These are phyloP conservation scores for Amanita exitialis DNA, from an alignment of 768 basidiomycete genomes.

Conservation along the genomic window DNA sequence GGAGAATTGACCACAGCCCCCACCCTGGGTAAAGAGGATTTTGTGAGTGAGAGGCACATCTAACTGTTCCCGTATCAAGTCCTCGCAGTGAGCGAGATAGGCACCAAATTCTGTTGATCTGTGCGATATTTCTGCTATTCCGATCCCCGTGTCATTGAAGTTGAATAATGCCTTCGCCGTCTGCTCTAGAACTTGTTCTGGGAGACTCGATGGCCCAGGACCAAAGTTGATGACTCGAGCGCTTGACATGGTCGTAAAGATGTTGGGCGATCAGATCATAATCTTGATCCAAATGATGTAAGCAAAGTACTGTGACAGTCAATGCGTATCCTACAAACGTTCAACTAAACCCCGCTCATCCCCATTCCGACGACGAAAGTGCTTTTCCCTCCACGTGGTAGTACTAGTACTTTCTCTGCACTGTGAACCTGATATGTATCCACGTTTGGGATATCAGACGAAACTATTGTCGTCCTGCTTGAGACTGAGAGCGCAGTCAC, in stretches of 20 bases:
- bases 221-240: conserved; percentile 79
- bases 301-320: no score
- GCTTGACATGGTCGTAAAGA: conserved; percentile 26
- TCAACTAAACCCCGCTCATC: no score
- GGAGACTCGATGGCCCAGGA: conserved; percentile 89
- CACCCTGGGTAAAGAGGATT: conserved; percentile 91
- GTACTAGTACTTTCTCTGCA: conserved; percentile 69
- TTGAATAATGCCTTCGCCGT: conserved; percentile 83
- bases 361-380: conserved; percentile 80
- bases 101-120: conserved; percentile 82
- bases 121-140: conserved; percentile 93
- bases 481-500: conserved; percentile 50
- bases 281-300: no score
- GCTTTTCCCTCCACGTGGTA: conserved; percentile 74
- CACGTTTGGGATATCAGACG: conserved; percentile 47
- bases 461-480: conserved; percentile 46
- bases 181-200: conserved; percentile 75
- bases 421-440: conserved; percentile 84
- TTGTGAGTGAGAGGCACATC: conserved; percentile 74
- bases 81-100: conserved; percentile 53
- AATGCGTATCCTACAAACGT: no score
- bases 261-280: no score
- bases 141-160: conserved; percentile 86
- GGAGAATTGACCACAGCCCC: conserved; percentile 87
- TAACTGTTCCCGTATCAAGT: conserved; percentile 66